Conservation (phyloP, 2,329 filamentous ascomycete species). For the Microcyclospora tardicrescens region DNA sequence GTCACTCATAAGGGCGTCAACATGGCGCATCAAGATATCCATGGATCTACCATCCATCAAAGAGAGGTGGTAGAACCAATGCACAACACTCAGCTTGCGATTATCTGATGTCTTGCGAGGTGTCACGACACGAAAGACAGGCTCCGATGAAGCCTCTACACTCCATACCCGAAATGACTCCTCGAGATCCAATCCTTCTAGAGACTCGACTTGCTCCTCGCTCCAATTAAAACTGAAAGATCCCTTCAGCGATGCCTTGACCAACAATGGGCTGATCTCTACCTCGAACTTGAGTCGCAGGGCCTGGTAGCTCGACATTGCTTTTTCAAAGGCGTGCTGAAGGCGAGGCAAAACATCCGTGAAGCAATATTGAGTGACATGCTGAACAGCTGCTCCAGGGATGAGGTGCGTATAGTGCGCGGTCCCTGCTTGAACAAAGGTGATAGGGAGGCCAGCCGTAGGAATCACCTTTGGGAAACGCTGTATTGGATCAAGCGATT, state of each 20-base stretch:
- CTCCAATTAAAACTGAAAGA: conserved; percentile 1
- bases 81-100: conserved; percentile 1
- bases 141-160: conserved; percentile 2
- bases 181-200: conserved; percentile 1
- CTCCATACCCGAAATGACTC: conserved; percentile 1
- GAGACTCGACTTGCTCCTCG: not conserved
- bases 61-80: conserved; percentile 3
- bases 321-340: not conserved
- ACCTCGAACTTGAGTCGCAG: conserved; percentile 1
- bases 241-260: conserved; percentile 1
- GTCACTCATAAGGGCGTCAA: not conserved
- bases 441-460: conserved; percentile 1
- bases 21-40: conserved; percentile 1
- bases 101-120: not conserved
- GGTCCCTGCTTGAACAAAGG: conserved; percentile 1
- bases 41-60: conserved; percentile 2
- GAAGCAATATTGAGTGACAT: conserved; percentile 3
- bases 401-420: conserved; percentile 2
- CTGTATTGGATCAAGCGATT: conserved; percentile 2
- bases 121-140: conserved; percentile 1
- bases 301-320: conserved; percentile 1
- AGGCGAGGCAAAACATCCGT: conserved; percentile 1
- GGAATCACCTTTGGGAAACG: conserved; percentile 1
- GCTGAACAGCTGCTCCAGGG: conserved; percentile 2
- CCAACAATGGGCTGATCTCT: conserved; percentile 1